Base-by-base conservation (phyloP, 2,329 filamentous ascomycete genomes). In the Alternaria dauci region DNA sequence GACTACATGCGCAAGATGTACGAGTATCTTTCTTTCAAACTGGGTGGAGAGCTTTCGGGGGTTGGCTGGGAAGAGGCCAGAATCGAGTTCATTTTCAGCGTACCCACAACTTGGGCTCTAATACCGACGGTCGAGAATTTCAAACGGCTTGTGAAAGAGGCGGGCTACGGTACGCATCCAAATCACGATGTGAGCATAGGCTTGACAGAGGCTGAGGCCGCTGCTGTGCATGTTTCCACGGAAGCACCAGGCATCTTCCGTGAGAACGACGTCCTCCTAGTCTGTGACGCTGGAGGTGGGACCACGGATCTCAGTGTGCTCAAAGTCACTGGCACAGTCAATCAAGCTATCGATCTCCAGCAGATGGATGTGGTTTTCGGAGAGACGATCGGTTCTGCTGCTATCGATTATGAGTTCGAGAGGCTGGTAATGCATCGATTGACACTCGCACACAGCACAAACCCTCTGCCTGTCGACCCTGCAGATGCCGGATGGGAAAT, bases 41-140 rank as follows among this genome's bases (percentile, higher is more conserved):
- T 79, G 1, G 69, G 70, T 9, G 57, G 66, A 0, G 79, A 82
- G 38, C 80, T 76, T 14, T 63, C 62, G 1, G 69, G 80, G 78
- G 67, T 75, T 71, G 28, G 70, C 42, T 54, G 80, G 81, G 11
- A 69, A 67, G n/a, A 71, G 70, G 78, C 84, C 55, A 75, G 74
- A 0, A 81, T 87, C 2, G 80, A 83, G 39, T 88, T 87, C 65
- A 73, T 87, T 8, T 87, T 87, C 72, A 85, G 83, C 46, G 84
- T 86, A 1, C 86, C 86, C 0, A 87, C 85, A 1, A 87, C 85
- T 0, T 88, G 85, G 85, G 79, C 78, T 9, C 82, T 76, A 2
- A 76, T 83, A 58, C 78, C 79, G 8, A 81, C 83, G 2, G 82
- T 87, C 52, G 85, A 86, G 70, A 74, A 71, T 5, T 87, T 86